Evolutionary conservation across 2,329 filamentous ascomycete genomes (phyloP).

Genomic region (Tolypocladium ovalisporum): DNA sequence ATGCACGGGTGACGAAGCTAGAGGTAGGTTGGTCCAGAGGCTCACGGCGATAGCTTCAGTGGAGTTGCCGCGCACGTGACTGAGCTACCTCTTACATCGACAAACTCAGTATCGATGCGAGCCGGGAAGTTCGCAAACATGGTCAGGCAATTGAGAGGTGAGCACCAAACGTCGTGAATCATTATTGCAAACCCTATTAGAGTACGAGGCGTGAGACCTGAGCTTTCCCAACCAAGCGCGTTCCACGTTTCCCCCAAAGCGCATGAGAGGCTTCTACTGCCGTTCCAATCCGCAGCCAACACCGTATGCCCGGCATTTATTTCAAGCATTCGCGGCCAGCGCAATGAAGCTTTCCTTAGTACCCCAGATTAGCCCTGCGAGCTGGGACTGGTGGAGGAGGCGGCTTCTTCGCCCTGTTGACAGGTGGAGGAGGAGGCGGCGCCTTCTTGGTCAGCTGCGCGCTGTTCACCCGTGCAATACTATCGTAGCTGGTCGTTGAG

Average conservation of each 20-base stretch:
- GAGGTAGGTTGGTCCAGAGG: not conserved
- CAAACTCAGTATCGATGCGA: not conserved
- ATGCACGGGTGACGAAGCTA: not conserved
- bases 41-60: not conserved
- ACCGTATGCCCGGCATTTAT: not conserved
- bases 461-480: constrained; percentile 19
- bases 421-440: constrained; percentile 38
- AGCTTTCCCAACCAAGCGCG: not conserved
- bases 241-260: not conserved
- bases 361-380: constrained; percentile 15
- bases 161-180: not conserved
- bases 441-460: constrained; percentile 38
- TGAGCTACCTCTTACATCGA: not conserved
- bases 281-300: not conserved
- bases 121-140: not conserved
- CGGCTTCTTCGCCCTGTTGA: constrained; percentile 32
- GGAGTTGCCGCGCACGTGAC: not conserved
- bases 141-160: not conserved
- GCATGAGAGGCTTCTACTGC: not conserved
- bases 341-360: not conserved
- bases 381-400: constrained; percentile 23
- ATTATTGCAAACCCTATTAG: not conserved
- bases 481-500: constrained; percentile 45
- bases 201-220: not conserved
- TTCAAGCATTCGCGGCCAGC: not conserved